Base-by-base conservation (phyloP, 768 basidiomycete genomes). In the Amanita thiersii region DNA sequence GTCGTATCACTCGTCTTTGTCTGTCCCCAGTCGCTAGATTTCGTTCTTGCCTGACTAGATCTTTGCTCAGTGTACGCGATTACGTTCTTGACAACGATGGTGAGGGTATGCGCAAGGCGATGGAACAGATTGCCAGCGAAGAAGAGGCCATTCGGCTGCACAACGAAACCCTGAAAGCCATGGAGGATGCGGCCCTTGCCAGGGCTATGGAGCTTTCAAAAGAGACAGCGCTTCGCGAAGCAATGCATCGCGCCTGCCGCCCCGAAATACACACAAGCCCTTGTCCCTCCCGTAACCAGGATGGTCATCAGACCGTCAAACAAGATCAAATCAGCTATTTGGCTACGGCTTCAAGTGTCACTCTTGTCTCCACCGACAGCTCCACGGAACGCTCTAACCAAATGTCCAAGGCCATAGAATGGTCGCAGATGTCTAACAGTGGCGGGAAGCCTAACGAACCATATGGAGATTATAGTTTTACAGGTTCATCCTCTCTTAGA, bases 171-270 rank as follows among this genome's bases (percentile, higher is more conserved):
- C 15, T 43, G 42, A 33, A 37, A 28, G 42, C 34, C 32, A 43
- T 43, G 4, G 42, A 43, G 24, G 42, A 43, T 37, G 42, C 28
- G 2, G 34, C 42, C 20, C 26, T 43, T 9, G 42, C 34, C 7
- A 34, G 20, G n/a, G 42, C 42, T 9, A 23, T 43, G 6, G 42
- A 15, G 21, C 26, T 43, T 3, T 43, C 42, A 3, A 26, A 43
- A 26, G 35, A 43, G n/a, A 37, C 42, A n/a, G 42, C 42, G n/a
- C n/a, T 43, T 4, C 24, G 14, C n/a, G 42, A 43, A 19, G 42
- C 34, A 26, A 43, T 33, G 20, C 14, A 15, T 19, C 14, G 42
- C 6, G 20, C 4, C 1, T 26, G 33, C 34, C 42, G 17, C 7
- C 15, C 42, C 12, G 12, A 21, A 5, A 8, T 35, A 37, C 21